Evolutionary conservation across 1,139 yeast genomes (phyloP).

Genomic region (Diutina pseudorugosa): DNA sequence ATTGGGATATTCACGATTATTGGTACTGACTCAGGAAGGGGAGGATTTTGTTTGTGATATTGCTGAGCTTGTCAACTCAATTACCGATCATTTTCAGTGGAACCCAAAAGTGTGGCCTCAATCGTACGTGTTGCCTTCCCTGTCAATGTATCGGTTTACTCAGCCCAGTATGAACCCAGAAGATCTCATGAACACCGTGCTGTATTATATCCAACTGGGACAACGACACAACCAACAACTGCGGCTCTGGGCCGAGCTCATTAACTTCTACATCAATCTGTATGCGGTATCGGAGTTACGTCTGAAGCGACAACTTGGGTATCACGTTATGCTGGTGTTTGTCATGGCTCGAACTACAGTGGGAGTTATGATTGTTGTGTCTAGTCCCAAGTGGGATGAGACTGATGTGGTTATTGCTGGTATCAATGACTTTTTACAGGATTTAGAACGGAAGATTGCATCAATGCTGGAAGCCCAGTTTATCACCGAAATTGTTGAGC

Average conservation of each 20-base stretch:
- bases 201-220: constrained; percentile 46
- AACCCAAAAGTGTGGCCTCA: not conserved
- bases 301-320: constrained; percentile 36
- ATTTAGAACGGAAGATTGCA: constrained; percentile 19
- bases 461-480: constrained; percentile 21
- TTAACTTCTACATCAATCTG: constrained; percentile 30
- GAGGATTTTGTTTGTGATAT: constrained; percentile 16
- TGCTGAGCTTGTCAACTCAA: not conserved
- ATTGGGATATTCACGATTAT: constrained; percentile 10
- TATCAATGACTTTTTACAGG: constrained; percentile 33
- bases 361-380: constrained; percentile 45
- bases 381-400: constrained; percentile 32
- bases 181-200: constrained; percentile 39
- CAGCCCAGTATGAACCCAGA: constrained; percentile 22
- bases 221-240: constrained; percentile 18
- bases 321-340: constrained; percentile 40
- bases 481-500: constrained; percentile 16
- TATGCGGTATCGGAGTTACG: constrained; percentile 35
- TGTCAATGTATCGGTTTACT: constrained; percentile 16
- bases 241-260: constrained; percentile 28
- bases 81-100: not conserved
- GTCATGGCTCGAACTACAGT: constrained; percentile 35
- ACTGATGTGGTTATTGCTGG: constrained; percentile 20
- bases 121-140: not conserved
- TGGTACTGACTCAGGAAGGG: constrained; percentile 9